A percentile compares a stretch with the other conserved stretches of the same genome.
phyloP scores from a whole-genome alignment of 306 rosid species.

The Ziziphus jujuba region DNA sequence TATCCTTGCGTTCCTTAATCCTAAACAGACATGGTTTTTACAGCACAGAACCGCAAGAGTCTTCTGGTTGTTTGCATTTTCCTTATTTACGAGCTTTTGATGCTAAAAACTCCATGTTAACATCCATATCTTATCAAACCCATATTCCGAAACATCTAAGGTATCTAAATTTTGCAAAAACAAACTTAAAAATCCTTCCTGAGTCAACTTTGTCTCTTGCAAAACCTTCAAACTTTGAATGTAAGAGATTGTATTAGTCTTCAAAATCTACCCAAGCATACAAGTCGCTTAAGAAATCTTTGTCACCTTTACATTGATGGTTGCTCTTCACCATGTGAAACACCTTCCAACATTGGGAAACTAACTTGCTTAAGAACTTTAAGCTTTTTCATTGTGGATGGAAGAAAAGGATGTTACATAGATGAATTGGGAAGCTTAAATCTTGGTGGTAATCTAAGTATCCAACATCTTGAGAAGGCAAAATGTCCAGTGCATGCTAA shows the following conservation, averaged over 20 bases:
- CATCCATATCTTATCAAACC: neutral
- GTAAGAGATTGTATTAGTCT: neutral
- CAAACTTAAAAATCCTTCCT: neutral
- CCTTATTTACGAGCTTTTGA: constrained; percentile 1
- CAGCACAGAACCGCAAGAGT: neutral
- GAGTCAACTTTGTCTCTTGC: neutral
- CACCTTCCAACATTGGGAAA: neutral
- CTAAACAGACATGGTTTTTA: neutral
- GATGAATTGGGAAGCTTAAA: constrained; percentile 4
- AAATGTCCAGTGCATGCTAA: neutral
- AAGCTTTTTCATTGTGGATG: neutral
- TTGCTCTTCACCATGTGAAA: neutral
- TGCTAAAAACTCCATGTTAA: neutral
- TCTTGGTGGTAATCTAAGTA: neutral
- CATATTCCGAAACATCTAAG: neutral
- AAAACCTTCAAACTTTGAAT: neutral
- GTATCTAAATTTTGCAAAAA: neutral
- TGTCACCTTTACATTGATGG: neutral
- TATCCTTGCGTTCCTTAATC: neutral
- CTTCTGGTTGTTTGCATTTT: neutral
- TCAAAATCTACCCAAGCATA: neutral
- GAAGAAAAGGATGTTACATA: neutral
- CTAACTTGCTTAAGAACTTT: neutral
- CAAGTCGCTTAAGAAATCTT: constrained; percentile 4
- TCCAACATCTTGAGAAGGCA: neutral